A percentile compares a stretch with the other conserved stretches of the same genome.
These are phyloP conservation scores for Trichoderma simmonsii DNA, from an alignment of 2,329 filamentous ascomycete species.

Conservation along the genomic window DNA sequence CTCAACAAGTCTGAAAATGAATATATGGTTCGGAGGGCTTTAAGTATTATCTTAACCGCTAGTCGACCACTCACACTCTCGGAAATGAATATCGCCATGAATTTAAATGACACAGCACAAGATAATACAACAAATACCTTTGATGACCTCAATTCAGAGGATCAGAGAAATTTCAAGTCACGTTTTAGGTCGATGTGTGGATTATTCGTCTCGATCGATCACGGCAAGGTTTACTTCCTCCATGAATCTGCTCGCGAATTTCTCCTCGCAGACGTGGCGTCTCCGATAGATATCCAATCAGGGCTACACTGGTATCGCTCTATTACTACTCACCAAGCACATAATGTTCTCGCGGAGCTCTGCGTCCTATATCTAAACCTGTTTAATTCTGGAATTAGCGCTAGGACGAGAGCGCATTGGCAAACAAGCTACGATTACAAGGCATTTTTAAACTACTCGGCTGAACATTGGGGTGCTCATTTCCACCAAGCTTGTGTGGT, in stretches of 20 bases:
- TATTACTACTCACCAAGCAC: background rate
- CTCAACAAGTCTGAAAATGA: background rate
- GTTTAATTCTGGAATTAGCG: too few relatives aligned
- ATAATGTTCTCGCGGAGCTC: background rate
- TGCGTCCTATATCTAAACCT: background rate
- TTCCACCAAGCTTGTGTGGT: fast-evolving
- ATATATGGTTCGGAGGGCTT: background rate
- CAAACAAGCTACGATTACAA: too few relatives aligned
- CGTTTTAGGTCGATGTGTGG: background rate
- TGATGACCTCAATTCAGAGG: background rate
- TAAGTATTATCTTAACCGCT: background rate
- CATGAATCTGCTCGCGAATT: background rate
- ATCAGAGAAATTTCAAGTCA: background rate
- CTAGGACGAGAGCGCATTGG: too few relatives aligned
- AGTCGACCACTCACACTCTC: background rate
- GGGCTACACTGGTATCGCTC: background rate
- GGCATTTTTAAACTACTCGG: background rate
- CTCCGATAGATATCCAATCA: background rate
- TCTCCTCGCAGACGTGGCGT: background rate
- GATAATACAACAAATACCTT: background rate
- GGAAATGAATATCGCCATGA: background rate
- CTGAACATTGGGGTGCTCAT: background rate
- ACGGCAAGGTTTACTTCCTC: background rate
- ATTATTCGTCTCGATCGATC: background rate
- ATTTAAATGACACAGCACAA: background rate